phyloP scores from a whole-genome alignment of 2,329 filamentous ascomycete genomes.

The Botrytis pseudocinerea region DNA sequence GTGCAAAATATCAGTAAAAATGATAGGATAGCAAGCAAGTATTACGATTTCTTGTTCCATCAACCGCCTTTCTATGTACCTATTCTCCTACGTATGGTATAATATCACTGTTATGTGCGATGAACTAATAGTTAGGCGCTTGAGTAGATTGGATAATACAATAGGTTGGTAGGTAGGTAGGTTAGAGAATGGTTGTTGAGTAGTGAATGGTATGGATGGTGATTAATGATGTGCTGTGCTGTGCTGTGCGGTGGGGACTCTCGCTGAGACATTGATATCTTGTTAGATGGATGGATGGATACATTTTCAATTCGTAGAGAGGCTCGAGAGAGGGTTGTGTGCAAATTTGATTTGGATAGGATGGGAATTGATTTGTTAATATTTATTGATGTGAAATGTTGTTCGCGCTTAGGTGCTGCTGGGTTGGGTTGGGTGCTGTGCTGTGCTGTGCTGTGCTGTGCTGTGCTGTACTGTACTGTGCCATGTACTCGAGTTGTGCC shows the following conservation, averaged over 20 bases:
- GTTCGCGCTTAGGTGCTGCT: not conserved
- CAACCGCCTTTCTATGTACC: not conserved
- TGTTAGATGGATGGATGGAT: too few relatives aligned
- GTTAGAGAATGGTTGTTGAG: not conserved
- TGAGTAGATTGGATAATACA: too few relatives aligned
- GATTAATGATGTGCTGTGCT: too few relatives aligned
- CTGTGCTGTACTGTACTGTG: too few relatives aligned
- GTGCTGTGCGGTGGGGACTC: too few relatives aligned
- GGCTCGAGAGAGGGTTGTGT: too few relatives aligned
- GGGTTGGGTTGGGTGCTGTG: too few relatives aligned
- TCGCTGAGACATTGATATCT: not conserved
- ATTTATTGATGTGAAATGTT: not conserved
- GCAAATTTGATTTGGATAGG: not conserved
- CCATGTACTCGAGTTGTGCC: too few relatives aligned
- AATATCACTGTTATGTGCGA: not conserved
- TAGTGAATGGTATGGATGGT: not conserved
- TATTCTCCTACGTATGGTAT: not conserved
- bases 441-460: too few relatives aligned
- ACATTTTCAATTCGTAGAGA: not conserved
- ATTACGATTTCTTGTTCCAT: not conserved
- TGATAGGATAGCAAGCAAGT: not conserved
- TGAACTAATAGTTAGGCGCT: not conserved
- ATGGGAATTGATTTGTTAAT: not conserved
- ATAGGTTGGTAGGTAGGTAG: too few relatives aligned
- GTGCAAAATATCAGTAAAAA: not conserved